Evolutionary conservation across 73 alveolate genomes (phyloP).

Genomic region (Symbiodinium pilosum): DNA sequence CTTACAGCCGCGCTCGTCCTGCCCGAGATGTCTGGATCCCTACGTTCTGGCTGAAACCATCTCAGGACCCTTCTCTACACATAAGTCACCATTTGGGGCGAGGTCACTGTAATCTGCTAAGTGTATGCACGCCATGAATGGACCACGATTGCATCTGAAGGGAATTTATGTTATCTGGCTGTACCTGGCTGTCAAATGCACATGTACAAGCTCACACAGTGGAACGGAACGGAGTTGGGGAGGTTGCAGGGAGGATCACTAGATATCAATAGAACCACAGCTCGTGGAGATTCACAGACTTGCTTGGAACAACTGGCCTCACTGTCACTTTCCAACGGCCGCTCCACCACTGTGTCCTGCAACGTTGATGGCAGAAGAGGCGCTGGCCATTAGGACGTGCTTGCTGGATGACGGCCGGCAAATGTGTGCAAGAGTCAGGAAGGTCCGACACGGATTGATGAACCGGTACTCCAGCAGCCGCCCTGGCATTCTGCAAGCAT

Average conservation of each 20-base stretch:
- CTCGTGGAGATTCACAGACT: neutral
- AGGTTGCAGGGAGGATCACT: neutral
- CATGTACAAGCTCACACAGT: too few relatives aligned
- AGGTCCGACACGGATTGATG: neutral
- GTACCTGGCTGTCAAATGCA: too few relatives aligned
- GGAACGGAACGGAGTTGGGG: neutral
- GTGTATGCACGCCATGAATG: too few relatives aligned
- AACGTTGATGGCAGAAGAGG: neutral
- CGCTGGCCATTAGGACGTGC: neutral
- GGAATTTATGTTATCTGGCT: too few relatives aligned
- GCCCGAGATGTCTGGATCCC: neutral
- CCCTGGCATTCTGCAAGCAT: neutral
- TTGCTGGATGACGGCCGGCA: neutral
- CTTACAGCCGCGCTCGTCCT: slow-evolving; percentile 75
- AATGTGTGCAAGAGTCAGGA: neutral
- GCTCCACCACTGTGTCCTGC: neutral
- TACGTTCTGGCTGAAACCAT: too few relatives aligned
- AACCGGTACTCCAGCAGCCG: neutral
- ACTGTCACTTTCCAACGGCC: neutral
- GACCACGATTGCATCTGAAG: too few relatives aligned
- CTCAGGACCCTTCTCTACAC: too few relatives aligned
- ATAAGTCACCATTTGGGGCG: too few relatives aligned
- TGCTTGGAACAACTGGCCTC: neutral
- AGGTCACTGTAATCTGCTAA: too few relatives aligned
- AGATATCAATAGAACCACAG: too few relatives aligned